Conservation (phyloP, 2,329 filamentous ascomycete species). For the Golovinomyces cichoracearum region DNA sequence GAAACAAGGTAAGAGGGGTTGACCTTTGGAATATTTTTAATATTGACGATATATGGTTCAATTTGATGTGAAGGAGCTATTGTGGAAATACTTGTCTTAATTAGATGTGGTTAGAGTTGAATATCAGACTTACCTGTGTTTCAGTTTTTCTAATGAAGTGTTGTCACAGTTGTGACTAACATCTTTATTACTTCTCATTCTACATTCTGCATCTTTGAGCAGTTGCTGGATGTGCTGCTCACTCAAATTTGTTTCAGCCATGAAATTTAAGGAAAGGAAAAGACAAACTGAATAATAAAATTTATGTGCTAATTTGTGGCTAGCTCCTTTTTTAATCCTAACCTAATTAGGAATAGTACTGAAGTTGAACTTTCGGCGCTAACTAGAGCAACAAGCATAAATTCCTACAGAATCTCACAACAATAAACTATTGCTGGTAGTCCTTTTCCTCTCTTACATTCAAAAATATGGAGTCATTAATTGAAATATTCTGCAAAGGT, state of each 20-base stretch:
- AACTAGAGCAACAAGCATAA: too few species aligned
- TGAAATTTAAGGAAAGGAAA: slow-evolving; percentile 1
- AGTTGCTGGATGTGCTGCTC: slow-evolving; percentile 38
- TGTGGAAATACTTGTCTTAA: background rate
- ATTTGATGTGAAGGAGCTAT: slow-evolving; percentile 11
- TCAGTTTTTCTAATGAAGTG: too few species aligned
- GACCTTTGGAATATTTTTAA: slow-evolving; percentile 25
- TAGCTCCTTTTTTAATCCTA: too few species aligned
- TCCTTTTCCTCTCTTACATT: too few species aligned
- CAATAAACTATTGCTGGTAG: too few species aligned
- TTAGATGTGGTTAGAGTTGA: background rate
- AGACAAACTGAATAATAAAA: too few species aligned
- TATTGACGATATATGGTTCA: slow-evolving; percentile 27
- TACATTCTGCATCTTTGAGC: slow-evolving; percentile 34
- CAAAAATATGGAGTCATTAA: too few species aligned
- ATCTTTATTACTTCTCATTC: slow-evolving; percentile 20
- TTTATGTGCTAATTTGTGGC: too few species aligned
- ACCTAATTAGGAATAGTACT: too few species aligned
- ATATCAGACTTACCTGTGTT: background rate
- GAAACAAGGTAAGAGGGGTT: slow-evolving; percentile 25
- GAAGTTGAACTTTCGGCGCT: too few species aligned
- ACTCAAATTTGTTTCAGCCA: slow-evolving; percentile 23
- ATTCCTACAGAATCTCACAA: too few species aligned
- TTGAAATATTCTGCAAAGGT: too few species aligned
- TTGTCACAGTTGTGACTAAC: background rate